Evolutionary conservation across 2,329 filamentous ascomycete genomes (phyloP).

Genomic region (Cladorrhinum sp.): DNA sequence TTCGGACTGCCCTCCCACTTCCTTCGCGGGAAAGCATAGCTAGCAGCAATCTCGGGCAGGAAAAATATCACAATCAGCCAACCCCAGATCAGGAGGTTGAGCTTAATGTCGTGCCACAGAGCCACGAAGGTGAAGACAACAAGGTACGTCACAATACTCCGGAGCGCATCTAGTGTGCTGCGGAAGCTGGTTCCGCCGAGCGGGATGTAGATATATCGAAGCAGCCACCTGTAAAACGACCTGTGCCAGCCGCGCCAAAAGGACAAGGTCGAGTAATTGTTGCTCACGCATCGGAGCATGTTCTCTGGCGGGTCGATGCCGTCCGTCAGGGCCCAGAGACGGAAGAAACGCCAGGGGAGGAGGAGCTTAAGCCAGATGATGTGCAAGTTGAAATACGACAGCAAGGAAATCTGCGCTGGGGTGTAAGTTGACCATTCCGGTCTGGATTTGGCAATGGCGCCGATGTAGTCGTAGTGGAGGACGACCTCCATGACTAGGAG

Average conservation of each 20-base stretch:
- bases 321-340: constrained; percentile 89
- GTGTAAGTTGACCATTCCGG: constrained; percentile 83
- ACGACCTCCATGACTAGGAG: constrained; percentile 88
- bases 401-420: constrained; percentile 79
- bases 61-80: constrained; percentile 96
- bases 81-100: constrained; percentile 88
- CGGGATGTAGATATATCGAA: constrained; percentile 91
- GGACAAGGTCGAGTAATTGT: constrained; percentile 85
- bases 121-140: constrained; percentile 95
- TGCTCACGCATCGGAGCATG: constrained; percentile 93
- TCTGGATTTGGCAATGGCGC: constrained; percentile 80
- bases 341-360: constrained; percentile 96
- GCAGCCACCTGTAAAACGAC: constrained; percentile 89
- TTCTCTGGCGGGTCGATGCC: constrained; percentile 95
- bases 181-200: constrained; percentile 68
- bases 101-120: constrained; percentile 95
- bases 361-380: constrained; percentile 98
- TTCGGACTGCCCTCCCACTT: constrained; percentile 69
- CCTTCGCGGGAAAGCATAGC: constrained; percentile 66
- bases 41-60: constrained; percentile 76
- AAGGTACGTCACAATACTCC: constrained; percentile 71
- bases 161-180: constrained; percentile 45
- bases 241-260: constrained; percentile 99
- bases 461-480: constrained; percentile 88
- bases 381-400: constrained; percentile 94